Conservation (phyloP, 2,329 filamentous ascomycete genomes). For the Talaromyces sp. region DNA sequence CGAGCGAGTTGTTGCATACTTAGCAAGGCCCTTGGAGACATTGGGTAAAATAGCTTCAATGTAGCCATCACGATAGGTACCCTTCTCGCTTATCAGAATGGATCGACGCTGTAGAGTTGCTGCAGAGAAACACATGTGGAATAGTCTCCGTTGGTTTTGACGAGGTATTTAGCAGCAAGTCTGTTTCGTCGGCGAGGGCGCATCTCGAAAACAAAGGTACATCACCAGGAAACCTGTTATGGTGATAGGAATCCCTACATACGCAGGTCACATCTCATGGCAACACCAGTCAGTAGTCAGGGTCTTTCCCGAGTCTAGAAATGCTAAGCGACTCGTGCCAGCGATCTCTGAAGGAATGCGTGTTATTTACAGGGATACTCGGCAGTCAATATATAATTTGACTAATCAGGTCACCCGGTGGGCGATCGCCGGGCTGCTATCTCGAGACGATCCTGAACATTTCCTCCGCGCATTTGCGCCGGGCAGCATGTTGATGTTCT, state of each 20-base stretch:
- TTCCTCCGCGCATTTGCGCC: neutral
- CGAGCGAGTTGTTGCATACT: neutral
- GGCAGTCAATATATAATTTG: neutral
- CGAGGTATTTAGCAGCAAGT: neutral
- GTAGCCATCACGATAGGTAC: neutral
- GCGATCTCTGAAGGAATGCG: neutral
- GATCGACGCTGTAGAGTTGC: neutral
- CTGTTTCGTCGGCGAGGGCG: neutral
- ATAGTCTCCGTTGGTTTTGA: neutral
- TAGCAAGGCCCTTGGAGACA: neutral
- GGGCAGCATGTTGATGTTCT: no score
- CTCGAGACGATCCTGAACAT: neutral
- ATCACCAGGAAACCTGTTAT: neutral
- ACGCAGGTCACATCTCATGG: neutral
- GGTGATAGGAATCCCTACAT: neutral
- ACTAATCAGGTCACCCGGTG: neutral
- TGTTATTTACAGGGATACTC: neutral
- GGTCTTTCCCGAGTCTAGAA: neutral
- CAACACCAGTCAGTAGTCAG: neutral
- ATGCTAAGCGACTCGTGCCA: neutral
- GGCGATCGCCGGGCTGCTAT: neutral
- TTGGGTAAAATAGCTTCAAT: neutral
- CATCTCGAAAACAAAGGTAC: neutral
- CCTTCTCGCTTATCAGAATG: neutral
- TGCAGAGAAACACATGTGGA: neutral